Evolutionary conservation across 345 rosid species (phyloP).

Genomic region (Eucalyptus cloeziana): DNA sequence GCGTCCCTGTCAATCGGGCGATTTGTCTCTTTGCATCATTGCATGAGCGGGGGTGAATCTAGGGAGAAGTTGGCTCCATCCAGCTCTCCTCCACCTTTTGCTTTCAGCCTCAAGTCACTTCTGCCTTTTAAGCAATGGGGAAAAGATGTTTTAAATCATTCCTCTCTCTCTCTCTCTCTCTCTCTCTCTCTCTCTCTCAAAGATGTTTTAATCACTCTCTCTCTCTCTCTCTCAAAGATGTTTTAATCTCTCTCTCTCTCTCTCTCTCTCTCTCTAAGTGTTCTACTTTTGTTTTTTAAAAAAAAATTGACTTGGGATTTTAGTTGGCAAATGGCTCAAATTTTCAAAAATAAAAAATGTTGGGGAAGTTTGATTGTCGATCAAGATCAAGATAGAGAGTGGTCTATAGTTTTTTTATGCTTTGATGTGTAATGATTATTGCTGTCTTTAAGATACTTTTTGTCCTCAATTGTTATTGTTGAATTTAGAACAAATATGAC

Average conservation of each 20-base stretch:
- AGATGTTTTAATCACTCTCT: no score
- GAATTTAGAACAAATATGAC: background rate
- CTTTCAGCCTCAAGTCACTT: background rate
- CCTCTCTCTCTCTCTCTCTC: no score
- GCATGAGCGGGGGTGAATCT: background rate
- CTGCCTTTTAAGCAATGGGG: background rate
- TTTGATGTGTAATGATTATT: background rate
- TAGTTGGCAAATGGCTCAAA: background rate
- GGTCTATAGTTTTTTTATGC: no score
- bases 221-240: no score
- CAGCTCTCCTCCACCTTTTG: background rate
- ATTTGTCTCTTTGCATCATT: background rate
- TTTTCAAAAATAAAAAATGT: background rate
- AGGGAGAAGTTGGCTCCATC: background rate
- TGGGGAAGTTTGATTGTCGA: background rate
- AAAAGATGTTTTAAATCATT: background rate
- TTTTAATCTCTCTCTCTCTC: no score
- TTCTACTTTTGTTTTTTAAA: no score
- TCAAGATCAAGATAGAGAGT: background rate
- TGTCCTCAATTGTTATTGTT: background rate
- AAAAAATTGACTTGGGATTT: background rate
- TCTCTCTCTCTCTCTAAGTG: no score
- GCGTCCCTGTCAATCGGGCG: background rate
- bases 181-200: background rate
- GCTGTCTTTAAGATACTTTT: background rate